These are phyloP conservation scores for Daldinia childiae DNA, from an alignment of 495 filamentous ascomycete genomes.

Conservation along the genomic window DNA sequence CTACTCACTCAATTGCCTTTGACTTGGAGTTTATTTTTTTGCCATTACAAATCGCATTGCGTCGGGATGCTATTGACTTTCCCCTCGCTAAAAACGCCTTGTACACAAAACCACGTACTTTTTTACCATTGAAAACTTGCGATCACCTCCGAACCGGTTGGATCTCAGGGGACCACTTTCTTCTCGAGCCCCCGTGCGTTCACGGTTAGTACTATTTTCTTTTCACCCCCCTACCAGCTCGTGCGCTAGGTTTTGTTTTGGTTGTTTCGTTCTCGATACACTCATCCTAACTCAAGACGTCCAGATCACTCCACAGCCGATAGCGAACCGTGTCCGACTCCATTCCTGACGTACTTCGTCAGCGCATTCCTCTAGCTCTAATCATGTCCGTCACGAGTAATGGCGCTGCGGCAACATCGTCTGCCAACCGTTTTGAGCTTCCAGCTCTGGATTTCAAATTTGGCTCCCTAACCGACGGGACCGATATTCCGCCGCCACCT, in stretches of 20 bases:
- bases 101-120: slow-evolving; percentile 9
- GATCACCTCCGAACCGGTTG: slow-evolving; percentile 30
- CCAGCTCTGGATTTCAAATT: slow-evolving; percentile 62
- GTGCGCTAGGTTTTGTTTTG: slow-evolving; percentile 32
- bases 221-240: slow-evolving; percentile 11
- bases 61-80: slow-evolving; percentile 38
- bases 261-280: slow-evolving; percentile 17
- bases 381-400: slow-evolving; percentile 39
- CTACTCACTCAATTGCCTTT: slow-evolving; percentile 16
- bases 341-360: slow-evolving; percentile 15
- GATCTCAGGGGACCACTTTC: slow-evolving; percentile 33
- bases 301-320: slow-evolving; percentile 20
- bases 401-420: slow-evolving; percentile 32
- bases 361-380: slow-evolving; percentile 16
- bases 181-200: slow-evolving; percentile 29
- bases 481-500: slow-evolving; percentile 64
- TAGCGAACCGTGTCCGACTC: slow-evolving; percentile 29
- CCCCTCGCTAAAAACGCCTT: slow-evolving; percentile 23
- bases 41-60: slow-evolving; percentile 33
- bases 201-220: slow-evolving; percentile 32
- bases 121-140: slow-evolving; percentile 17
- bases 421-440: slow-evolving; percentile 61
- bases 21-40: slow-evolving; percentile 19
- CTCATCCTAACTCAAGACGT: slow-evolving; percentile 21
- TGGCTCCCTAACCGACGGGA: slow-evolving; percentile 64